Base-by-base conservation (phyloP, 768 basidiomycete species). In the Boletus rubropictus region DNA sequence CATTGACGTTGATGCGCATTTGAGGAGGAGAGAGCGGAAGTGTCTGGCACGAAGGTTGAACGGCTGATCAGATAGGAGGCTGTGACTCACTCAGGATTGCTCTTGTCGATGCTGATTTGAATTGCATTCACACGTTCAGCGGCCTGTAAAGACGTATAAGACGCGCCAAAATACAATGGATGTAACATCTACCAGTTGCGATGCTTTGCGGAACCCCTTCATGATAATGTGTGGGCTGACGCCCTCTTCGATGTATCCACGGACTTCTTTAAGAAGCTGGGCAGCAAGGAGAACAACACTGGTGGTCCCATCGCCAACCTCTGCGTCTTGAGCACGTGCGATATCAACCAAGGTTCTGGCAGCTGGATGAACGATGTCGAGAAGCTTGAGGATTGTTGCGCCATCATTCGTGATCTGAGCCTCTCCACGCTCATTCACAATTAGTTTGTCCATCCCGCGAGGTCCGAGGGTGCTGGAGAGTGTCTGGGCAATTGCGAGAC, bases 361-460 rank as follows among this genome's bases (percentile, higher is more conserved):
- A 46, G 96, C 95, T 39, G 96, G 96, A 68, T 99, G 96, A 2
- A 99, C 86, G 64, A 99, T 94, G 54, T 99, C 96, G 52, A 99
- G 80, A 50, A 99, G 77, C 69, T 96, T 95, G 62, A 99, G 76
- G 64, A 99, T 96, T 51, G 96, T 99, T 29, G 96, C 96, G 49
- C 96, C 96, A 79, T 99, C 96, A 69, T 99, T 99, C 18, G 96
- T 98, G 63, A 99, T 99, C 72, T 96, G 95, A 8, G 96, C 92
- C 51, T 94, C 87, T 41, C 96, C 95, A 47, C 93, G 81, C 49
- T 89, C 86, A 51, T 85, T 85, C 2, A 97, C 95, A 56, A 96
- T 96, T 37, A 98, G 75, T 66, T 97, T 98, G 69, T 99, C 96
- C 96, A 99, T 98, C 53, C 96, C 96, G 50, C 96, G 76, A 7